Evolutionary conservation across 306 rosid genomes (phyloP).

Genomic region (Vigna radiata): DNA sequence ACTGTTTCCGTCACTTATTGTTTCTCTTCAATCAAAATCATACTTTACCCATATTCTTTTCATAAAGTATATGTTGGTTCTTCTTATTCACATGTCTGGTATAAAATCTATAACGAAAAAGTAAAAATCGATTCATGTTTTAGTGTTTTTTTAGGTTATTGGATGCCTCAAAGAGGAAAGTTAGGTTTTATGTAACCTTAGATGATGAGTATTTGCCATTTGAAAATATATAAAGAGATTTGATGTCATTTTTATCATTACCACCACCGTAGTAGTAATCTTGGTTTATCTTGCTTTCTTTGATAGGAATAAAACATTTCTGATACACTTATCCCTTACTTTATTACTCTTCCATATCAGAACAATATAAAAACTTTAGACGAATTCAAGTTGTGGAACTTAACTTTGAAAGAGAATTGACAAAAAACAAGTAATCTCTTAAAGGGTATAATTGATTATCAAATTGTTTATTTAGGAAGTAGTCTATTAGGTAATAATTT

Average conservation of each 20-base stretch:
- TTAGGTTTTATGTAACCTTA: not conserved
- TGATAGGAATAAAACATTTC: too few relatives aligned
- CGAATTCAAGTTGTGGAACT: not conserved
- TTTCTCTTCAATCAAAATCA: slow-evolving; percentile 17
- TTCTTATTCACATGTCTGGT: not conserved
- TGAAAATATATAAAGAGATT: slow-evolving; percentile 21
- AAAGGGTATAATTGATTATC: not conserved
- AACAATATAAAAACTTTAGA: not conserved
- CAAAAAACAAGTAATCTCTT: not conserved
- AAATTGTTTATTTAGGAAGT: not conserved
- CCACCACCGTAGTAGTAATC: too few relatives aligned
- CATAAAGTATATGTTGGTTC: not conserved
- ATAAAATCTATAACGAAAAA: not conserved
- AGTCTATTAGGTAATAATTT: not conserved
- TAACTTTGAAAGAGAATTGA: not conserved
- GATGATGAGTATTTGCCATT: not conserved
- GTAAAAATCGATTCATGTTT: too few relatives aligned
- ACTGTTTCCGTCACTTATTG: not conserved
- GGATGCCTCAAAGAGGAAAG: not conserved
- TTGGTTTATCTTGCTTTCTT: too few relatives aligned
- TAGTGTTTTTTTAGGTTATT: too few relatives aligned
- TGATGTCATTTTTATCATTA: not conserved
- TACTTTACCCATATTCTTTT: not conserved
- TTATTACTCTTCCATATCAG: not conserved
- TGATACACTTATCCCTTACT: too few relatives aligned